Base-by-base conservation (phyloP, 2,329 filamentous ascomycete species). In the Mariannaea elegans region DNA sequence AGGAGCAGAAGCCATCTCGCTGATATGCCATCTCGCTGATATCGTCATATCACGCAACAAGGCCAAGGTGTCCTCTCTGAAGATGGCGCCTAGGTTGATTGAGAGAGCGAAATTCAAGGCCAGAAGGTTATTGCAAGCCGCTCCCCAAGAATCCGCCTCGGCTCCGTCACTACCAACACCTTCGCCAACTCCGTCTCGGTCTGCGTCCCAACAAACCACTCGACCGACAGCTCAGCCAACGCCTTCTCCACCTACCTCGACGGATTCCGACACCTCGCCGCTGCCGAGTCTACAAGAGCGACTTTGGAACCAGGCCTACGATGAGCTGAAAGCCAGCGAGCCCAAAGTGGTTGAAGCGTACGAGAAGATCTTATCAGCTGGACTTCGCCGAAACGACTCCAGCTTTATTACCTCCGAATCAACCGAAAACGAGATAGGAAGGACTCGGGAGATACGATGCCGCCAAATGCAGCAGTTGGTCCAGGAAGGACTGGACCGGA, bases 391-490 rank as follows among this genome's bases (percentile, higher is more conserved):
- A 29, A 54, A 56, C 8, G 50, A 48, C 16, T 12, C 19, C 7
- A 54, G 2, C 19, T 51, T 49, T 38, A 4, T 38, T 32, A n/a
- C 46, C 7, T 46, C 13, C 13, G 16, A 42, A 27, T n/a, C 44
- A 7, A 52, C 16, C 1, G 47, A 63, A 42, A 56, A 60, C n/a
- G 29, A 56, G 36, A 63, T 63, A 55, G 61, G 27, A 16, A 16
- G 18, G 23, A 48, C 38, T 45, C 31, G 7, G 27, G 45, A 55
- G 53, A 61, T 19, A 55, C 7, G 44, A 60, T 44, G 32, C 4
- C 21, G 34, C 23, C 67, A 77, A 42, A 77, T 77, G 72, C 48
- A 67, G 16, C 57, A 65, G 42, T 51, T 78, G 10, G 65, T 76
- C 9, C 8, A 68, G 18, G 46, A 34, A 4, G 75, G 75, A 10